phyloP scores from a whole-genome alignment of 1,284 basidiomycete genomes.

The Volvariella volvacea region DNA sequence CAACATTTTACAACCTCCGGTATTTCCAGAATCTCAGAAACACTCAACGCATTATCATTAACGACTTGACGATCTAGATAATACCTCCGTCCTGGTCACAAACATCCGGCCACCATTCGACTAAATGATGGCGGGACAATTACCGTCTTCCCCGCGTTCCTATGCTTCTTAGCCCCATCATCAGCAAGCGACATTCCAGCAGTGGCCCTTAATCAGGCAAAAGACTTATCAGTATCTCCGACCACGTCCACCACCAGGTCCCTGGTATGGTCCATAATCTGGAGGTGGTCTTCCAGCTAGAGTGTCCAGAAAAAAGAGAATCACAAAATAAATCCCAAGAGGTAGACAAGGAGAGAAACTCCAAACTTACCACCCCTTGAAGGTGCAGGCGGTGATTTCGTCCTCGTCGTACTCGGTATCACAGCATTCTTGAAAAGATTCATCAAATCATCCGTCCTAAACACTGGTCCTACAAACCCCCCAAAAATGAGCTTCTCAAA shows the following conservation, averaged over 20 bases:
- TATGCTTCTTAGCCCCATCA: too few relatives aligned
- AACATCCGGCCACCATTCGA: too few relatives aligned
- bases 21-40: too few relatives aligned
- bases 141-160: too few relatives aligned
- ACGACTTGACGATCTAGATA: too few relatives aligned
- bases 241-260: conserved; percentile 33
- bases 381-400: conserved; percentile 28
- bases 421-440: conserved; percentile 70
- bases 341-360: conserved; percentile 6
- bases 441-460: conserved; percentile 83
- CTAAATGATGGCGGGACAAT: too few relatives aligned
- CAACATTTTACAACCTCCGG: too few relatives aligned
- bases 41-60: too few relatives aligned
- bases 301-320: not conserved
- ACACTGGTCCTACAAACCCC: conserved; percentile 64
- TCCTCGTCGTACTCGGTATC: conserved; percentile 47
- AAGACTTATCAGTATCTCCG: conserved; percentile 7
- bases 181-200: too few relatives aligned
- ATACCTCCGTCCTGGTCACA: too few relatives aligned
- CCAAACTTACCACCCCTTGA: conserved; percentile 31
- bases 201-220: too few relatives aligned
- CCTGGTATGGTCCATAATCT: conserved; percentile 67
- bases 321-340: conserved; percentile 2
- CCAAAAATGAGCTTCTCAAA: conserved; percentile 8
- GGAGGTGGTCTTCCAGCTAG: conserved; percentile 56